These are phyloP conservation scores for Pugionium cornutum DNA, from an alignment of 345 rosid species.

Conservation along the genomic window DNA sequence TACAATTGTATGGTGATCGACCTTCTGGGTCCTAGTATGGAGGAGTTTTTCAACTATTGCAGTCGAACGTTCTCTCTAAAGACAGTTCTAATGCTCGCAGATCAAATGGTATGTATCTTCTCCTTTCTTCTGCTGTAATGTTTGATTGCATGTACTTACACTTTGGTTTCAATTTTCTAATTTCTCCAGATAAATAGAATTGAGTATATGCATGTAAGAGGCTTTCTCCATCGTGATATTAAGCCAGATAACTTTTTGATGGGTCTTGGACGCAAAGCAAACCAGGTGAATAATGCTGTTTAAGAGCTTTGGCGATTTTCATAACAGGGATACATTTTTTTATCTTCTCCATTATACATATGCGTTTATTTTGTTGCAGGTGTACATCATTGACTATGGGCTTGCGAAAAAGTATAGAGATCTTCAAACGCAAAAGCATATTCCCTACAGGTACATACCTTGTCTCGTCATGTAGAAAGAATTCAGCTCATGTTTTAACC, in stretches of 20 bases:
- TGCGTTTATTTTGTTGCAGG: constrained; percentile 28
- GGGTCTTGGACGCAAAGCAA: constrained; percentile 97
- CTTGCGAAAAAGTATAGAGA: too few species aligned
- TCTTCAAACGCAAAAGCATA: constrained; percentile 42
- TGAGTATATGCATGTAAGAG: constrained; percentile 92
- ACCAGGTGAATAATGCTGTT: constrained; percentile 58
- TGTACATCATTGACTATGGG: constrained; percentile 33
- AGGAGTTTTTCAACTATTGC: constrained; percentile 86
- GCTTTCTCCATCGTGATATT: constrained; percentile 95
- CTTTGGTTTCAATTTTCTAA: neutral
- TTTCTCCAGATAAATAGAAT: constrained; percentile 66
- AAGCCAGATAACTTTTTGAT: constrained; percentile 97
- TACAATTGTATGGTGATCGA: constrained; percentile 89
- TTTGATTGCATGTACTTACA: constrained; percentile 1
- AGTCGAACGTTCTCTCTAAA: constrained; percentile 71
- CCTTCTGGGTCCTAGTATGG: constrained; percentile 90
- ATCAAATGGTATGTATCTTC: constrained; percentile 60
- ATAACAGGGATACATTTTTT: neutral
- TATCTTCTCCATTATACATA: neutral
- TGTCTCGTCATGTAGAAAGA: neutral
- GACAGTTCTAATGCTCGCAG: constrained; percentile 26
- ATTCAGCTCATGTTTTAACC: neutral
- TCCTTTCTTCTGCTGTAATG: neutral
- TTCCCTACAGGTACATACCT: constrained; percentile 38
- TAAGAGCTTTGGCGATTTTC: neutral